These are phyloP conservation scores for Hymenoscyphus infarciens DNA, from an alignment of 2,329 filamentous ascomycete species.

Conservation along the genomic window DNA sequence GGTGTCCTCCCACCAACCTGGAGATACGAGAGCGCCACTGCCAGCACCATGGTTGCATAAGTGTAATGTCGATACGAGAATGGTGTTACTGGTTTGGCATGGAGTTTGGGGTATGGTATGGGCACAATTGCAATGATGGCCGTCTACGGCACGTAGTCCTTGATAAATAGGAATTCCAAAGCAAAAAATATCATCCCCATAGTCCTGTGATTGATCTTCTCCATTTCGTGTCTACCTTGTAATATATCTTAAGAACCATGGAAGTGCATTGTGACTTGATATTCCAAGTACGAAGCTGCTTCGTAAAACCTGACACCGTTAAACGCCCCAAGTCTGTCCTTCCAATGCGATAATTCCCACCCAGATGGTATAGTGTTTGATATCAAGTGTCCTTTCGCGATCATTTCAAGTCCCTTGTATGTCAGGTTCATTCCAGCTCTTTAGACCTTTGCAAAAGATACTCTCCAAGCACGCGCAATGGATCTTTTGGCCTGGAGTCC, in stretches of 20 bases:
- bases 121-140: constrained; percentile 30
- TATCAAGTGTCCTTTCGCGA: background rate
- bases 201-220: constrained; percentile 4
- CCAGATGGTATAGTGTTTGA: constrained; percentile 1
- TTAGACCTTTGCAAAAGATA: constrained; percentile 65
- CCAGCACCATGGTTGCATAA: constrained; percentile 91
- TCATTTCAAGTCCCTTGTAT: constrained; percentile 20
- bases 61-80: constrained; percentile 31
- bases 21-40: constrained; percentile 98
- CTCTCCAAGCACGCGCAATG: constrained; percentile 65
- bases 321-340: background rate
- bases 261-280: background rate
- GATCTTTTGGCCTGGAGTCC: constrained; percentile 57
- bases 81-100: constrained; percentile 22
- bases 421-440: constrained; percentile 57
- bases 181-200: constrained; percentile 31
- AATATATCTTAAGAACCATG: background rate
- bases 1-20: constrained; percentile 84
- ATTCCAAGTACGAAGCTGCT: background rate
- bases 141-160: constrained; percentile 24
- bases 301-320: background rate
- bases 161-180: constrained; percentile 28
- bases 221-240: background rate
- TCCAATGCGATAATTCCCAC: background rate
- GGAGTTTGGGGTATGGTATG: constrained; percentile 33